A percentile compares a stretch with the other conserved stretches of the same genome.
Evolutionary conservation across 257 asterid species (phyloP).

Genomic region (Penstemon barbatus): DNA sequence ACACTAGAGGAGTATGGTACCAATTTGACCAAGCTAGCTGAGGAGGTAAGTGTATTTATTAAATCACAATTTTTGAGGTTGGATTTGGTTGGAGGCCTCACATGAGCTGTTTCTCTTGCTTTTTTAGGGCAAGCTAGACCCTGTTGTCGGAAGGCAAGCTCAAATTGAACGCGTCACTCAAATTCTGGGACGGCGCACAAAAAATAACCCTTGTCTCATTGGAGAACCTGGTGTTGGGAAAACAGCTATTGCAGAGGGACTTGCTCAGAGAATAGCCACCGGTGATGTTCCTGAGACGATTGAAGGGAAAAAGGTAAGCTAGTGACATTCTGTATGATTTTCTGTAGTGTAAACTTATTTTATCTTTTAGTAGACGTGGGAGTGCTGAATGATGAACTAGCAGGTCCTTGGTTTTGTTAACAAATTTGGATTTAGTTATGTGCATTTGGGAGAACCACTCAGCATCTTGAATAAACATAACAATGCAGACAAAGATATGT

Average conservation of each 20-base stretch:
- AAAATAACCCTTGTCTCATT: constrained; percentile 88
- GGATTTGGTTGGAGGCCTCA: constrained; percentile 11
- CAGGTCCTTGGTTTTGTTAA: background rate
- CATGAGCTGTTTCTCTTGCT: constrained; percentile 23
- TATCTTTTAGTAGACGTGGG: too few relatives aligned
- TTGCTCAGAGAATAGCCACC: constrained; percentile 83
- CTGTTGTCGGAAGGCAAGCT: constrained; percentile 81
- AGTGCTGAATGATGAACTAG: background rate
- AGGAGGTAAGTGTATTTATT: constrained; percentile 62
- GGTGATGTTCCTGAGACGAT: constrained; percentile 68
- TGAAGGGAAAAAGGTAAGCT: too few relatives aligned
- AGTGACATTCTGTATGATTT: too few relatives aligned
- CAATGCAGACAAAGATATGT: background rate
- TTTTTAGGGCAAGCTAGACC: constrained; percentile 86
- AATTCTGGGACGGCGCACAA: constrained; percentile 91
- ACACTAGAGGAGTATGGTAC: constrained; percentile 80
- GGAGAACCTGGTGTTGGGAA: constrained; percentile 99
- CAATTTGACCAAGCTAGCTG: constrained; percentile 74
- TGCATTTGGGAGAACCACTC: background rate
- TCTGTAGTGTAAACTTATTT: too few relatives aligned
- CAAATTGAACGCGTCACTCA: constrained; percentile 90
- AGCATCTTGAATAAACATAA: background rate
- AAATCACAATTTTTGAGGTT: constrained; percentile 5
- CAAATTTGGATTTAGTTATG: background rate
- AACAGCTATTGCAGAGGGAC: constrained; percentile 96